Base-by-base conservation (phyloP, 2,329 filamentous ascomycete genomes). In the Penicillium sp. region DNA sequence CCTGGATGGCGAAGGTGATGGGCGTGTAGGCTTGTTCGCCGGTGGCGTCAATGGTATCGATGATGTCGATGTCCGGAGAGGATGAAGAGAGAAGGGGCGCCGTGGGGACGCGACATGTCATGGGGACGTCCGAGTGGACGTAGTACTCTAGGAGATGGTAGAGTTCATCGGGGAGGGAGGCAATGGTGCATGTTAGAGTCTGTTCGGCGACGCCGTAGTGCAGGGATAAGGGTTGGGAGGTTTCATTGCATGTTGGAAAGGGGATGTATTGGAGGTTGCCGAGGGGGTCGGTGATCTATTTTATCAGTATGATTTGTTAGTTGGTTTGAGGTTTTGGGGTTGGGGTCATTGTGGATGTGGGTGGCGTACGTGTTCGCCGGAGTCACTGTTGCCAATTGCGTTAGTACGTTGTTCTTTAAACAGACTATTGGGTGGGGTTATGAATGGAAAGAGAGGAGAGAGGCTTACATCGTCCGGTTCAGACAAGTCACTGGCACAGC, bases 121-220 rank as follows among this genome's bases (percentile, higher is more conserved):
- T 77, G 8, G 93, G 93, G n/a, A 89, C 90, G 71, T 98, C 93
- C 74, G 86, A 88, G 77, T 97, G 93, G 68, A 97, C 84, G 77
- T 97, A 97, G 78, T 96, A 97, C 73, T 97, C 66, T 35, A 78
- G 56, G 22, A 79, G 62, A 58, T 81, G 79, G 57, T 80, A 75
- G 32, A 77, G 69, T 2, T 77, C 68, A 53, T 80, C 79, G 28
- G 76, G 71, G 9, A 78, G 72, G 28, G 70, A 68, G 50, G 71
- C 67, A 52, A 78, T 74, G 40, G 79, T 75, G 61, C 75, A 76
- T 38, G 71, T 75, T 54, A 81, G n/a, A n/a, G n/a, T 71, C 41
- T 94, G 89, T 67, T 72, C 67, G 39, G 69, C 68, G 58, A 86
- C 72, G 67, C 90, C 90, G 73, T 95, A 97, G 68, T 81, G 79